These are phyloP conservation scores for Phyllosticta ampelicida DNA, from an alignment of 2,329 filamentous ascomycete genomes.

Conservation along the genomic window DNA sequence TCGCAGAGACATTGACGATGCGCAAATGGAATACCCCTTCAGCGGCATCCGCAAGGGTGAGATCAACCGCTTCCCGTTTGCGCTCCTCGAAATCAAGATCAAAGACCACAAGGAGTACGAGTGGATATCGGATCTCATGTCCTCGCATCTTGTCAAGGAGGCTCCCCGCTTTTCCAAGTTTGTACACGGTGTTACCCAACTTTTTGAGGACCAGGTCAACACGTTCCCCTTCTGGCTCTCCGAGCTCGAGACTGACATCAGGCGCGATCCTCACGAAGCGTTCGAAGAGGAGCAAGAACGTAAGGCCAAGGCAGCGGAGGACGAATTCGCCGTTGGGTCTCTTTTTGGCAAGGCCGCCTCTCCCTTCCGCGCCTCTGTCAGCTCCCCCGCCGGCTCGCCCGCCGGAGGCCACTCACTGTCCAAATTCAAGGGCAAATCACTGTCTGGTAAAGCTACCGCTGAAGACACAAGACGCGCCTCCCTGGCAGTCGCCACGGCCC, in stretches of 20 bases:
- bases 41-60: conserved; percentile 79
- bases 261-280: conserved; percentile 79
- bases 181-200: conserved; percentile 77
- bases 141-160: conserved; percentile 82
- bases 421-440: conserved; percentile 13
- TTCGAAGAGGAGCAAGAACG: conserved; percentile 87
- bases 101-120: conserved; percentile 57
- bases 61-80: conserved; percentile 81
- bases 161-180: conserved; percentile 93
- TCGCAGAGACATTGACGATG: conserved; percentile 75
- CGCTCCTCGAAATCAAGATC: conserved; percentile 86
- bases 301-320: conserved; percentile 68
- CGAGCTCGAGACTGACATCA: conserved; percentile 85
- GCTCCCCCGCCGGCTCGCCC: conserved; percentile 59
- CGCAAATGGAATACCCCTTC: conserved; percentile 78
- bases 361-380: conserved; percentile 48
- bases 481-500: conserved; percentile 14
- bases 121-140: conserved; percentile 88
- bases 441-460: conserved; percentile 14
- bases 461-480: conserved; percentile 13
- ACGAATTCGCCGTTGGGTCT: conserved; percentile 81
- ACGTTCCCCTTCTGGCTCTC: conserved; percentile 92
- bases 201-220: conserved; percentile 94
- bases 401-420: conserved; percentile 33
- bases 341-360: conserved; percentile 50